Conservation (phyloP, 2,329 filamentous ascomycete species). For the Tolypocladium amazonense region DNA sequence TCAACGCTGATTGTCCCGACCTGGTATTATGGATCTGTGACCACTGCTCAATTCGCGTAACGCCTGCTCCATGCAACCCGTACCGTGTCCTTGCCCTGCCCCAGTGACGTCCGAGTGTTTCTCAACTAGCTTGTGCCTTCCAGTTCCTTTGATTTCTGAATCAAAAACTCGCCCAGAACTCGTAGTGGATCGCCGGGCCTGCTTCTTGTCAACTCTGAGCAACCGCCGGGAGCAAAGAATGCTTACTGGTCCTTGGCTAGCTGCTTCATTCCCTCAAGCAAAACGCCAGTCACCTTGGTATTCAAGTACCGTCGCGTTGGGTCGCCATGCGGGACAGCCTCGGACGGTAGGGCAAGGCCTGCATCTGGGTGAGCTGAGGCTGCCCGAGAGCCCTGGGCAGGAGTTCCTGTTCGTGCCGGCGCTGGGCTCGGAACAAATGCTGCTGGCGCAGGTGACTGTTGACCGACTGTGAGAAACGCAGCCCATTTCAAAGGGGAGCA, state of each 20-base stretch:
- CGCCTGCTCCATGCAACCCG: neutral
- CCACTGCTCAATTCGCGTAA: neutral
- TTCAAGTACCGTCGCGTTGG: constrained; percentile 63
- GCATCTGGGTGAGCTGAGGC: constrained; percentile 46
- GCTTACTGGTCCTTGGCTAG: constrained; percentile 61
- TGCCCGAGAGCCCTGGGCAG: constrained; percentile 40
- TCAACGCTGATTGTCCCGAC: constrained; percentile 7
- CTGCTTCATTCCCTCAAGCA: constrained; percentile 67
- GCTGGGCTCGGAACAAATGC: constrained; percentile 28
- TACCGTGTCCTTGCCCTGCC: constrained; percentile 1
- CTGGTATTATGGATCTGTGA: constrained; percentile 5
- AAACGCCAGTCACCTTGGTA: constrained; percentile 53
- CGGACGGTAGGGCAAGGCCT: constrained; percentile 42
- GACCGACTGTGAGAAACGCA: neutral
- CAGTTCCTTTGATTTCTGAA: constrained; percentile 56
- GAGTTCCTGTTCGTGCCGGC: constrained; percentile 37
- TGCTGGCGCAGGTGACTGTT: constrained; percentile 25
- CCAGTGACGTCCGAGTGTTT: constrained; percentile 3
- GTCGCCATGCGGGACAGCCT: constrained; percentile 55
- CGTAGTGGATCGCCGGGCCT: constrained; percentile 59
- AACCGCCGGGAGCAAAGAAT: neutral
- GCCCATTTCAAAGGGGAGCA: neutral
- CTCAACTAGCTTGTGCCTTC: constrained; percentile 28
- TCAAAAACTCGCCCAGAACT: constrained; percentile 58
- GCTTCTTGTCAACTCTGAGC: constrained; percentile 1